Percentiles rank a stretch among this genome's conserved stretches.
phyloP scores from a whole-genome alignment of 805 yeast species.

The Candida stauntonica region DNA sequence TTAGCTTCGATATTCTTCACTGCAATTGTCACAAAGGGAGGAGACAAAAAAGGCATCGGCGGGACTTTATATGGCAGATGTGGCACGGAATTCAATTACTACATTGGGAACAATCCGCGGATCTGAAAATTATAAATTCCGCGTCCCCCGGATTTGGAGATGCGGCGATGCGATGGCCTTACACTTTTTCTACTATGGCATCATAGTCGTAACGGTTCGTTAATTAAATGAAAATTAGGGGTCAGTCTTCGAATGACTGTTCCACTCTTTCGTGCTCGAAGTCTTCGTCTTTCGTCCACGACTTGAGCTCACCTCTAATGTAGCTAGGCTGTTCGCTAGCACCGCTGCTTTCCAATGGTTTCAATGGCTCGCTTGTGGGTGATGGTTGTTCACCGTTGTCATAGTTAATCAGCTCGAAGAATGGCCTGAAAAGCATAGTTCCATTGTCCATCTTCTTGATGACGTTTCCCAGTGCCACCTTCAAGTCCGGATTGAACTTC shows the following conservation, averaged over 20 bases:
- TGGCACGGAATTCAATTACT: conserved; percentile 9
- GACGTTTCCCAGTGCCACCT: conserved; percentile 22
- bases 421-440: conserved; percentile 22
- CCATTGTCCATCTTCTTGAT: conserved; percentile 26
- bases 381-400: not conserved
- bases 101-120: conserved; percentile 2
- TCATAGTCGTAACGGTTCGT: conserved; percentile 12
- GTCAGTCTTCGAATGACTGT: conserved; percentile 13
- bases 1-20: too few species aligned
- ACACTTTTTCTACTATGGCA: too few species aligned
- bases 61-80: conserved; percentile 1
- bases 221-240: not conserved
- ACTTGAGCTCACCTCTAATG: conserved; percentile 18
- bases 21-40: too few species aligned
- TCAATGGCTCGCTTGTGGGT: not conserved
- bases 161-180: conserved; percentile 1
- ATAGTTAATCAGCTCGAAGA: conserved; percentile 23
- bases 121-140: conserved; percentile 9
- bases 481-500: conserved; percentile 23
- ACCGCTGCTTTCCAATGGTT: too few species aligned
- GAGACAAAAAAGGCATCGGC: too few species aligned
- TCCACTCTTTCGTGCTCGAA: conserved; percentile 18
- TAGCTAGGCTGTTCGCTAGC: conserved; percentile 2
- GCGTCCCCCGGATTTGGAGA: too few species aligned
- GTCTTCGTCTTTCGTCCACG: conserved; percentile 15